These are phyloP conservation scores for Aspergillus nanangensis DNA, from an alignment of 495 filamentous ascomycete genomes.

Conservation along the genomic window DNA sequence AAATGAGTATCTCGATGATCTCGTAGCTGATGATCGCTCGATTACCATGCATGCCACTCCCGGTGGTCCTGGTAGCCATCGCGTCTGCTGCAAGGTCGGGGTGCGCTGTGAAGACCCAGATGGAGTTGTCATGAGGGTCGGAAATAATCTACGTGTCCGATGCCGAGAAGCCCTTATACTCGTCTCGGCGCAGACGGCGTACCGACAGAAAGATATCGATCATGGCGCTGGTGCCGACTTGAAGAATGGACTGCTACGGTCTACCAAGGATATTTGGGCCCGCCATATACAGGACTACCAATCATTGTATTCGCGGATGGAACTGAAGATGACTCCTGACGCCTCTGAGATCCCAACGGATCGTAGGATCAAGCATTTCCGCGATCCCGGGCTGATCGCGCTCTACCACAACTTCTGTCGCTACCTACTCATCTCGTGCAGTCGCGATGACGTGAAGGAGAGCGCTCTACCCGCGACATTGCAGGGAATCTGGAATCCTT, in stretches of 20 bases:
- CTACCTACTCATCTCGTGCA: conserved; percentile 44
- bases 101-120: conserved; percentile 18
- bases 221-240: conserved; percentile 18
- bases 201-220: conserved; percentile 27
- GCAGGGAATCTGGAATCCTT: conserved; percentile 55
- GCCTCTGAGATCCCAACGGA: conserved; percentile 25
- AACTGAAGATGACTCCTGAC: conserved; percentile 21
- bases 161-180: conserved; percentile 27
- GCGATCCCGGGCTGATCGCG: conserved; percentile 34
- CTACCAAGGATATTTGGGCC: conserved; percentile 17
- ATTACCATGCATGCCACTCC: conserved; percentile 38
- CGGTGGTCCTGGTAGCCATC: conserved; percentile 28
- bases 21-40: conserved; percentile 15
- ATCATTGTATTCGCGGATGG: conserved; percentile 27
- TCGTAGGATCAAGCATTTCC: conserved; percentile 16
- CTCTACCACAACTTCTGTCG: conserved; percentile 46
- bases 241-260: conserved; percentile 13
- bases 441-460: conserved; percentile 22
- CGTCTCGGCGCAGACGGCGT: conserved; percentile 37
- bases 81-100: conserved; percentile 27
- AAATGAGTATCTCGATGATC: conserved; percentile 36
- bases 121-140: conserved; percentile 21
- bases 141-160: conserved; percentile 27
- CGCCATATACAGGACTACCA: conserved; percentile 30
- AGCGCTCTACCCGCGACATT: conserved; percentile 47